Evolutionary conservation across 768 basidiomycete genomes (phyloP).

Genomic region (Infundibulicybe gibba): DNA sequence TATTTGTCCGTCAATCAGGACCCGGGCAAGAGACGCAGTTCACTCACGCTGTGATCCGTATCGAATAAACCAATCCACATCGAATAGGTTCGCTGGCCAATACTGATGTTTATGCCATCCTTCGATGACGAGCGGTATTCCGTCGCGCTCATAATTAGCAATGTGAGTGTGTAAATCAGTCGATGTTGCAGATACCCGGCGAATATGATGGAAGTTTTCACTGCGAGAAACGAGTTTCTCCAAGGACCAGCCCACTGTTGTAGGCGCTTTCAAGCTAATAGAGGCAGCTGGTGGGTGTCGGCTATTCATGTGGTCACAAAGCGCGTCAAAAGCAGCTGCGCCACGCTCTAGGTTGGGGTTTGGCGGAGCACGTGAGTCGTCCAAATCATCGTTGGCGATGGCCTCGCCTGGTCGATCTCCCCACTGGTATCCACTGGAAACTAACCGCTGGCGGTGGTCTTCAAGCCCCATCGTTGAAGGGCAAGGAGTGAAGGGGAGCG

Average conservation of each 20-base stretch:
- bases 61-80: slow-evolving; percentile 46
- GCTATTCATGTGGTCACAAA: slow-evolving; percentile 6
- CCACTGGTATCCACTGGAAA: slow-evolving; percentile 3
- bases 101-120: slow-evolving; percentile 48
- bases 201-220: slow-evolving; percentile 23
- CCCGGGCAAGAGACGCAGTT: background rate
- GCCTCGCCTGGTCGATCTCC: slow-evolving; percentile 9
- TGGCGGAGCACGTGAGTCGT: slow-evolving; percentile 8
- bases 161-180: slow-evolving; percentile 31
- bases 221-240: slow-evolving; percentile 16
- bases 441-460: slow-evolving; percentile 9
- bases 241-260: slow-evolving; percentile 45
- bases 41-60: slow-evolving; percentile 24
- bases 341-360: background rate
- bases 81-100: slow-evolving; percentile 59
- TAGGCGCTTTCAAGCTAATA: background rate
- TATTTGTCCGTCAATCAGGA: background rate
- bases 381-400: slow-evolving; percentile 1
- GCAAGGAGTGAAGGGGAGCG: background rate
- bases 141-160: slow-evolving; percentile 40
- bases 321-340: slow-evolving; percentile 4
- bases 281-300: background rate
- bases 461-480: slow-evolving; percentile 13
- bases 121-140: slow-evolving; percentile 62
- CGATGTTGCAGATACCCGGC: slow-evolving; percentile 30